Evolutionary conservation across 805 yeast genomes (phyloP).

Genomic region (Maudiozyma serrabonitensis): DNA sequence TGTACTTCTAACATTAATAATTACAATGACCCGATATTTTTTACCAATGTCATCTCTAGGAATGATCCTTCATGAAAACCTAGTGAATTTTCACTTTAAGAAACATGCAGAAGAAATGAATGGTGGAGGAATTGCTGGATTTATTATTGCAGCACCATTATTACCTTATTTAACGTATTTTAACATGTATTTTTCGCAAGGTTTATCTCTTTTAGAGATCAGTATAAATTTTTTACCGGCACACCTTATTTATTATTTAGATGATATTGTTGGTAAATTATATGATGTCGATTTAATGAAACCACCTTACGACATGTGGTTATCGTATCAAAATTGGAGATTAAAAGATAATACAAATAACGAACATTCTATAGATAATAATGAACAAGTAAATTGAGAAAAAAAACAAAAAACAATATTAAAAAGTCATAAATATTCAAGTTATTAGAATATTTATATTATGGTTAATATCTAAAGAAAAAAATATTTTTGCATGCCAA

Average conservation of each 20-base stretch:
- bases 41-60: constrained; percentile 25
- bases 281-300: constrained; percentile 23
- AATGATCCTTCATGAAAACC: constrained; percentile 19
- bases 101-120: constrained; percentile 13
- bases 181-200: constrained; percentile 13
- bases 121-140: constrained; percentile 16
- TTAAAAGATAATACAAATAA: not conserved
- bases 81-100: constrained; percentile 20
- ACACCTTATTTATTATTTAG: constrained; percentile 22
- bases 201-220: constrained; percentile 13
- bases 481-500: too few species aligned
- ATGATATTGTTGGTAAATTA: constrained; percentile 17
- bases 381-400: not conserved
- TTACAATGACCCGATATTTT: constrained; percentile 16
- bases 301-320: constrained; percentile 21
- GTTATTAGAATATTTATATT: too few species aligned
- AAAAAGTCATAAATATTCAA: too few species aligned
- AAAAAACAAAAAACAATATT: too few species aligned
- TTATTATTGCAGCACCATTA: constrained; percentile 14
- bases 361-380: not conserved
- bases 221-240: constrained; percentile 24
- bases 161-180: constrained; percentile 18
- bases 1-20: constrained; percentile 10
- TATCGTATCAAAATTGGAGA: constrained; percentile 6
- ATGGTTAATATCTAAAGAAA: too few species aligned